These are phyloP conservation scores for Kwoniella sp. DNA, from an alignment of 768 basidiomycete species.

Conservation along the genomic window DNA sequence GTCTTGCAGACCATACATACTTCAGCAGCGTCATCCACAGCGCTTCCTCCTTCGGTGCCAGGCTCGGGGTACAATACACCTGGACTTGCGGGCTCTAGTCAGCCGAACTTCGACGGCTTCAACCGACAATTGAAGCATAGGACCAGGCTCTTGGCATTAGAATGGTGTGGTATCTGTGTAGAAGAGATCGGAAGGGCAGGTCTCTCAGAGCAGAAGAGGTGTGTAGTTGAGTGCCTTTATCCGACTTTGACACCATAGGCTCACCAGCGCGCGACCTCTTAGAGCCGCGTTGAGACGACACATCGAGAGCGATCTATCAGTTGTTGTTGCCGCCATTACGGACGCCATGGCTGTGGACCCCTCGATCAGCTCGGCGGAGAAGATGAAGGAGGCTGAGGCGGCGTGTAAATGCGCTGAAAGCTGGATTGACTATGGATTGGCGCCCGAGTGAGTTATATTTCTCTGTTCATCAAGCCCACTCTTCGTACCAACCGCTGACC, in stretches of 20 bases:
- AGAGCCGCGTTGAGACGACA: conserved; percentile 58
- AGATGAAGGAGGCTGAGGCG: conserved; percentile 64
- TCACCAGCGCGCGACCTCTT: neutral
- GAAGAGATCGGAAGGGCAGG: conserved; percentile 80
- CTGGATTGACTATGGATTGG: conserved; percentile 73
- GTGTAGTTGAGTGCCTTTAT: conserved; percentile 7
- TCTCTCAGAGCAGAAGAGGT: conserved; percentile 73
- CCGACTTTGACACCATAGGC: neutral
- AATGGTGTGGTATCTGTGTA: conserved; percentile 71
- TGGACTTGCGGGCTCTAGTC: conserved; percentile 10
- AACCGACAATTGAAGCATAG: conserved; percentile 14
- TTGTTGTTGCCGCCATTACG: conserved; percentile 72
- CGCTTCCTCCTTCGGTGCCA: conserved; percentile 38
- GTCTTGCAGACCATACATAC: conserved; percentile 67
- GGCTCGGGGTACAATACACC: conserved; percentile 47
- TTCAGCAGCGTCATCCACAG: conserved; percentile 64
- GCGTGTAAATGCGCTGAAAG: conserved; percentile 79
- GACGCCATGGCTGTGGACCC: conserved; percentile 60
- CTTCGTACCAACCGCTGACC: too few relatives aligned
- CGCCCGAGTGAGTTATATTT: conserved; percentile 63
- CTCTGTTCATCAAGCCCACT: neutral
- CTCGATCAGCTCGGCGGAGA: conserved; percentile 14
- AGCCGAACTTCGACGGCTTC: neutral
- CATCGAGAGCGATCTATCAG: conserved; percentile 68
- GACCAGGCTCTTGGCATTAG: conserved; percentile 37